Percentiles rank a stretch among this genome's conserved stretches.
Evolutionary conservation across 2,329 filamentous ascomycete genomes (phyloP).

Genomic region (Metarhizium robertsii): DNA sequence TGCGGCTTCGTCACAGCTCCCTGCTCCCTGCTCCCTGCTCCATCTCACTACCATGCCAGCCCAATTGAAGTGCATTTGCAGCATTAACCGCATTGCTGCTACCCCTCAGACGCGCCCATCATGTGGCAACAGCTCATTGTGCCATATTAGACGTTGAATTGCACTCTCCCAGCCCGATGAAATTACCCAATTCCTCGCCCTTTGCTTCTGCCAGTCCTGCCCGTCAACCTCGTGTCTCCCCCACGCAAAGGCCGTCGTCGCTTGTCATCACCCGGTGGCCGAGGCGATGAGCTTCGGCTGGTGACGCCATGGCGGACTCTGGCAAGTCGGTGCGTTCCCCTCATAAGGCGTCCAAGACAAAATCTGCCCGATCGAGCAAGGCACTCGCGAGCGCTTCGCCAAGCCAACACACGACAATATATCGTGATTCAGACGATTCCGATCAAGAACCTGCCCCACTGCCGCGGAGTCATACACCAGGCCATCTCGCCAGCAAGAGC

Average conservation of each 20-base stretch:
- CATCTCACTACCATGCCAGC: neutral
- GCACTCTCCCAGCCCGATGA: neutral
- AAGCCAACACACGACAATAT: constrained; percentile 12
- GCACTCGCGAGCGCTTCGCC: constrained; percentile 4
- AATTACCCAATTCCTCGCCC: neutral
- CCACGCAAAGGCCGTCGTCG: neutral
- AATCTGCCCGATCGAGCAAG: constrained; percentile 19
- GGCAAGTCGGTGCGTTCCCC: constrained; percentile 16
- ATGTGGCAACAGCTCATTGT: neutral
- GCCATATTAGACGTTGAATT: neutral
- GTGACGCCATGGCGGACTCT: constrained; percentile 34
- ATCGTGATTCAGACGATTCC: constrained; percentile 21
- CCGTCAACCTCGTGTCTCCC: neutral
- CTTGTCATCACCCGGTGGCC: neutral
- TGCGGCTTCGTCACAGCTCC: neutral
- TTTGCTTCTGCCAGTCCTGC: neutral
- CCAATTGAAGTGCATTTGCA: neutral
- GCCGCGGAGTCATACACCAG: constrained; percentile 51
- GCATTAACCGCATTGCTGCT: neutral
- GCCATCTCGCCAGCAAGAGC: constrained; percentile 51
- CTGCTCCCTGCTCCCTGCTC: neutral
- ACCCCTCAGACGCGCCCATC: neutral
- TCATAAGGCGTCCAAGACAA: constrained; percentile 17
- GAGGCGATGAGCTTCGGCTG: constrained; percentile 21
- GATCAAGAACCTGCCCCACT: constrained; percentile 29